Evolutionary conservation across 768 basidiomycete species (phyloP).

Genomic region (Leccinum boreale): DNA sequence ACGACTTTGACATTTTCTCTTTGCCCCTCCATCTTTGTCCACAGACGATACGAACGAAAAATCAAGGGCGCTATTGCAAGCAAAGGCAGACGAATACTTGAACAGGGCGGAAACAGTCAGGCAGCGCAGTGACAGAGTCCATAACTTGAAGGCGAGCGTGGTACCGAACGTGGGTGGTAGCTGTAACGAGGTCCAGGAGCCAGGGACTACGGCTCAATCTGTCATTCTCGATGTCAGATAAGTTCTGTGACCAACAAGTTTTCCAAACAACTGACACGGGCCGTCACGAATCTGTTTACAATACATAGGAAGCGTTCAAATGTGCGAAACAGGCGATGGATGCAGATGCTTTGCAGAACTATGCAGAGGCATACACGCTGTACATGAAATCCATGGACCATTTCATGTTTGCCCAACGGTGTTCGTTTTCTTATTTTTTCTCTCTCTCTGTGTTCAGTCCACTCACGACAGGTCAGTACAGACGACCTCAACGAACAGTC

Average conservation of each 20-base stretch:
- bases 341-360: conserved; percentile 85
- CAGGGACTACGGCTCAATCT: conserved; percentile 3
- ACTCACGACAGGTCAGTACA: conserved; percentile 11
- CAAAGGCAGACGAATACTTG: conserved; percentile 19
- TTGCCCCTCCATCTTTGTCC: background rate
- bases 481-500: conserved; percentile 90
- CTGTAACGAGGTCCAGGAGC: background rate
- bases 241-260: background rate
- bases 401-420: conserved; percentile 95
- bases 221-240: conserved; percentile 16
- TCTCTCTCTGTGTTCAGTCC: background rate
- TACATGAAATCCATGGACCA: conserved; percentile 94
- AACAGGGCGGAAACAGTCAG: conserved; percentile 15
- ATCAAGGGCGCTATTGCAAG: conserved; percentile 13
- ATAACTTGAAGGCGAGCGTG: background rate
- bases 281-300: conserved; percentile 19
- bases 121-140: background rate
- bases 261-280: background rate
- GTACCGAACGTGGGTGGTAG: background rate
- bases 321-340: conserved; percentile 88
- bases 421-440: conserved; percentile 37
- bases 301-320: conserved; percentile 65
- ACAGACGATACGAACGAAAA: conserved; percentile 19
- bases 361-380: conserved; percentile 88
- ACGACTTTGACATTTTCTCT: background rate